Evolutionary conservation across 2,329 filamentous ascomycete species (phyloP), one percentile per base, ranked within the genome.

Genomic region (Aspergillus fumigatiaffinis): DNA sequence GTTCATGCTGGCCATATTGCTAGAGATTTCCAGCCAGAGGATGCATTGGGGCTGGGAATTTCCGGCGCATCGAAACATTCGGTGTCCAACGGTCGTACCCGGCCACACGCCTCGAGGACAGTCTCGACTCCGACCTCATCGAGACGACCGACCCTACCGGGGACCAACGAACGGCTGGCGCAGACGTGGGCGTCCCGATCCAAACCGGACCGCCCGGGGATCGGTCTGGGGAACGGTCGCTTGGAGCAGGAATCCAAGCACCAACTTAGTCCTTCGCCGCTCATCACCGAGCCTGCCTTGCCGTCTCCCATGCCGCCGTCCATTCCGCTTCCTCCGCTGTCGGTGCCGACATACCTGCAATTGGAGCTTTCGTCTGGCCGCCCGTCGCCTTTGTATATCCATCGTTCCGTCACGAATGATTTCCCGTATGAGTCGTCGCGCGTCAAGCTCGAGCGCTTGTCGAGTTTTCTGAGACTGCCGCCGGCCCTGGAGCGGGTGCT

Each of bases 401-500:
- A 87, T 65, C 82, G 82, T 10, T 80, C 84, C 4, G 72, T 77
- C 4, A 76, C 76, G 42, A 79, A 73, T 60, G 84, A 87, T 59
- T 84, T 84, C 25, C 91, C 92, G 0, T 97, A 97, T 73, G 94
- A 99, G 73, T 96, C 92, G 3, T 93, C 91, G 23, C 88, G 88
- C 29, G 84, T 96, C 67, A 97, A 97, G 71, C 89, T 97, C 58
- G 91, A 97, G 71, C 87, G 95, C 42, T 80, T 99, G 12, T 83
- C 91, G 63, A 97, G 97, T 71, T 95, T 97, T 59, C 76, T 99
- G 5, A 79, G 92, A 26, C 78, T 99, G 3, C 92, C 93, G 0
- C 83, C 86, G 0, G 90, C 89, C 59, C 81, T 99, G 4, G 94
- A 99, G 75, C 84, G 88, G 49, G 88, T 92, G 0, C 82, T 99